phyloP scores from a whole-genome alignment of 371 early-diverging fungal genomes.

The Conidiobolus incongruus region DNA sequence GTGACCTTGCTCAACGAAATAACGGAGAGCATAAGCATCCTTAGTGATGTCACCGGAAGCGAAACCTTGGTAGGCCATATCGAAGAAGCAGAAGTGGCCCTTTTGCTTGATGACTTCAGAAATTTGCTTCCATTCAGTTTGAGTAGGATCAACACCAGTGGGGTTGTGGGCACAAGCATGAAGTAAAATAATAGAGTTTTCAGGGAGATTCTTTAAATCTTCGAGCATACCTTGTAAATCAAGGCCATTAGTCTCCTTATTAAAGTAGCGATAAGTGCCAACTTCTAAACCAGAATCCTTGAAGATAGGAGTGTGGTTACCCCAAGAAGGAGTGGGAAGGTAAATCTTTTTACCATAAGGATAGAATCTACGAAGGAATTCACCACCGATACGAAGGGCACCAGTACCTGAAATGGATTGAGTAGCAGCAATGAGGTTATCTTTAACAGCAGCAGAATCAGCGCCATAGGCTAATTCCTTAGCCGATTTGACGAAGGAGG shows the following conservation, averaged over 20 bases:
- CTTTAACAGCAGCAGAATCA: constrained; percentile 38
- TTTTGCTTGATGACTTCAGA: constrained; percentile 55
- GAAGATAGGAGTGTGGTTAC: constrained; percentile 91
- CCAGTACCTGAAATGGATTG: constrained; percentile 96
- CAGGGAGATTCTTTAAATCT: constrained; percentile 66
- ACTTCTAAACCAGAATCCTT: constrained; percentile 74
- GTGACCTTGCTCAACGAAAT: constrained; percentile 68
- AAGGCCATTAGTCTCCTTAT: constrained; percentile 78
- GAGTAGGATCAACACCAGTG: constrained; percentile 92
- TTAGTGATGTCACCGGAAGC: constrained; percentile 78
- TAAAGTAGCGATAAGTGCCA: constrained; percentile 80
- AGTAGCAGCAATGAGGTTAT: constrained; percentile 58
- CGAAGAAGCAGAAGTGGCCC: constrained; percentile 83
- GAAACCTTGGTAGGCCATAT: constrained; percentile 98
- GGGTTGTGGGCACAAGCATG: constrained; percentile 99
- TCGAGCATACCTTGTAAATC: constrained; percentile 82
- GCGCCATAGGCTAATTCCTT: constrained; percentile 75
- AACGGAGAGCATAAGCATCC: constrained; percentile 88
- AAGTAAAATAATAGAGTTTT: constrained; percentile 74
- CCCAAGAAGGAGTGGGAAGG: constrained; percentile 93
- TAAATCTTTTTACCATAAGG: constrained; percentile 69
- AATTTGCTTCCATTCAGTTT: constrained; percentile 80
- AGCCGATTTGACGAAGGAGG: constrained; percentile 60
- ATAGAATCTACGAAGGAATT: constrained; percentile 67
- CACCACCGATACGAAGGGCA: constrained; percentile 86